Conservation (phyloP, 2,329 filamentous ascomycete genomes). For the Colletotrichum endophyticum region DNA sequence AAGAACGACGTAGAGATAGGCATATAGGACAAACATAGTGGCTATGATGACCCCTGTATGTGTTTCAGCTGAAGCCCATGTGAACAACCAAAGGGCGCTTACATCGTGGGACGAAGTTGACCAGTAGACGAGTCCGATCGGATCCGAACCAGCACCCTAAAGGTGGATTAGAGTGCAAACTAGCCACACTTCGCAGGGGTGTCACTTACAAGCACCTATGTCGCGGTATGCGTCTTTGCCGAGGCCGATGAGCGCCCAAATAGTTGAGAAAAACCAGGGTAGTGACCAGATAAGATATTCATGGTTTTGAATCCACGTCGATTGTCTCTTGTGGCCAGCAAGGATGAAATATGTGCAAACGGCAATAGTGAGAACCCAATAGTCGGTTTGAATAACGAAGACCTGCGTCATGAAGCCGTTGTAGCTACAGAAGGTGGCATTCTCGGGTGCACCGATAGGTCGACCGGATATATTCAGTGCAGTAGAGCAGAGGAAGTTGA, state of each 20-base stretch:
- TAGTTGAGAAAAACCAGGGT: slow-evolving; percentile 39
- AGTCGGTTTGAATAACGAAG: slow-evolving; percentile 49
- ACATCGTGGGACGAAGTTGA: slow-evolving; percentile 47
- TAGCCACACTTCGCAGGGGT: neutral
- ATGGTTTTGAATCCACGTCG: slow-evolving; percentile 41
- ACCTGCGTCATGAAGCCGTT: slow-evolving; percentile 47
- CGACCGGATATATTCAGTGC: slow-evolving; percentile 36
- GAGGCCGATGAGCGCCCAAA: slow-evolving; percentile 39
- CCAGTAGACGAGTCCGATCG: slow-evolving; percentile 38
- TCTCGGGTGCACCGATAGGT: slow-evolving; percentile 29
- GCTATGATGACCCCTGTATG: slow-evolving; percentile 38
- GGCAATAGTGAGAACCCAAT: slow-evolving; percentile 47
- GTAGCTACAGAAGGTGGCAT: slow-evolving; percentile 39
- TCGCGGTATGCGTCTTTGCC: slow-evolving; percentile 33
- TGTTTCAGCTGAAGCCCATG: neutral
- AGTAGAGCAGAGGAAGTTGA: slow-evolving; percentile 43
- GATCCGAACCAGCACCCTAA: slow-evolving; percentile 45
- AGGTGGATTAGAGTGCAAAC: neutral
- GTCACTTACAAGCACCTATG: slow-evolving; percentile 32
- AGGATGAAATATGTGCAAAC: slow-evolving; percentile 45
- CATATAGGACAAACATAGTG: slow-evolving; percentile 40
- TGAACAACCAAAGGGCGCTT: neutral
- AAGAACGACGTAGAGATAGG: slow-evolving; percentile 41
- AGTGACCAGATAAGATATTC: slow-evolving; percentile 34
- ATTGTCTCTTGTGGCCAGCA: slow-evolving; percentile 37